These are phyloP conservation scores for Zygosaccharomyces pseudorouxii DNA, from an alignment of 805 yeast species.

Conservation along the genomic window DNA sequence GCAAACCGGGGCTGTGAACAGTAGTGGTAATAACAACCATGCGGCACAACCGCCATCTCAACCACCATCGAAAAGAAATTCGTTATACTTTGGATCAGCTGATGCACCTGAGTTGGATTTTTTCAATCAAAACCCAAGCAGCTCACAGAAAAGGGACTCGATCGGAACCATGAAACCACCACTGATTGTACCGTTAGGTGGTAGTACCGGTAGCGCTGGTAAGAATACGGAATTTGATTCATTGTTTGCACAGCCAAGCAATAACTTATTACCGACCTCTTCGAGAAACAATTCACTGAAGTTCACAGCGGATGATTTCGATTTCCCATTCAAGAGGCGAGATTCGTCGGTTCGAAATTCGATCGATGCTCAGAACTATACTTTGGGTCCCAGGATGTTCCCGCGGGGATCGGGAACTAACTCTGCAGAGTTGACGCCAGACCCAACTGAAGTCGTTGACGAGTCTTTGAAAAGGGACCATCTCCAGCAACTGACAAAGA, in stretches of 20 bases:
- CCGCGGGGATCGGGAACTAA: constrained; percentile 4
- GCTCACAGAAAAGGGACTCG: constrained; percentile 11
- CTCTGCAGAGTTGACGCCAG: constrained; percentile 6
- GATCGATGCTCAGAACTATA: constrained; percentile 16
- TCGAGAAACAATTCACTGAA: constrained; percentile 33
- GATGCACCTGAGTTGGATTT: constrained; percentile 27
- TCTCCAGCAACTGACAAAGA: neutral
- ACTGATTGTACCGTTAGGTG: constrained; percentile 16
- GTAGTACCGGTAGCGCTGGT: constrained; percentile 6
- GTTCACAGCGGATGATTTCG: constrained; percentile 31
- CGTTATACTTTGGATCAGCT: constrained; percentile 22
- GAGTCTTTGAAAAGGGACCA: constrained; percentile 1
- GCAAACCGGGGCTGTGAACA: constrained; percentile 1
- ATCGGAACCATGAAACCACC: constrained; percentile 25
- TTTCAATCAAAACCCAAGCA: constrained; percentile 8
- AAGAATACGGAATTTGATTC: constrained; percentile 16
- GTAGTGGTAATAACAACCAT: constrained; percentile 14
- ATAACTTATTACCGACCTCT: constrained; percentile 8
- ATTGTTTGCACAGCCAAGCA: constrained; percentile 7
- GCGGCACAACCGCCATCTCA: constrained; percentile 12
- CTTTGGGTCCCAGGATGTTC: constrained; percentile 16
- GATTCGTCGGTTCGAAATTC: constrained; percentile 30
- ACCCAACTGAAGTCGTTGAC: constrained; percentile 10
- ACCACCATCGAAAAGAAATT: constrained; percentile 27
- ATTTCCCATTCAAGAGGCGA: constrained; percentile 32